Evolutionary conservation across 2,329 filamentous ascomycete genomes (phyloP).

Genomic region (Fusarium setosum): DNA sequence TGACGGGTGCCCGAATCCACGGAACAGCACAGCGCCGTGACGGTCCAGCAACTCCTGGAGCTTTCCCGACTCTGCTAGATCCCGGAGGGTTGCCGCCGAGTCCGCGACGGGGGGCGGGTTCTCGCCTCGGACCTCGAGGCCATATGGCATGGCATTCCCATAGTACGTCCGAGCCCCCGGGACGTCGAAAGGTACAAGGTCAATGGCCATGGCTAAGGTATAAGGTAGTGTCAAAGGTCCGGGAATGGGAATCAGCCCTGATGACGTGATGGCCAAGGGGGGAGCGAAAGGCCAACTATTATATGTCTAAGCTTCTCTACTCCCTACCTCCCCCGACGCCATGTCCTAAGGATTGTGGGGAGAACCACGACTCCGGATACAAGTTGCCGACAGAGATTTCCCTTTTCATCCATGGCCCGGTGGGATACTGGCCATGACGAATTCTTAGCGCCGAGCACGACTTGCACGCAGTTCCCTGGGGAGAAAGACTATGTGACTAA

Average conservation of each 20-base stretch:
- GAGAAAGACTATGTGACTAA: neutral
- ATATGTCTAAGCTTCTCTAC: conserved; percentile 6
- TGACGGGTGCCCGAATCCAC: conserved; percentile 17
- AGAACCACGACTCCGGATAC: neutral
- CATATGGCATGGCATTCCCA: conserved; percentile 13
- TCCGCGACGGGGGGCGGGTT: neutral
- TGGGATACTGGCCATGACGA: conserved; percentile 11
- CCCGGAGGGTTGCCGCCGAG: neutral
- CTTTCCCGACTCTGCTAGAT: conserved; percentile 8
- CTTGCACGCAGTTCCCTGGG: neutral
- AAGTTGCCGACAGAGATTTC: neutral
- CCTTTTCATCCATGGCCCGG: neutral
- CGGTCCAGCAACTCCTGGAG: conserved; percentile 12
- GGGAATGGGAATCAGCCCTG: neutral
- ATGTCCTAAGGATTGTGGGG: neutral
- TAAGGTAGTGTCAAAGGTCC: neutral
- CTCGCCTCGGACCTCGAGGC: neutral
- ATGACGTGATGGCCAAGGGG: neutral
- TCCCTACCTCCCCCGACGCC: neutral
- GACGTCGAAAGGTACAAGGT: conserved; percentile 12
- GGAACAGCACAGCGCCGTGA: conserved; percentile 17
- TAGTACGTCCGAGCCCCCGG: conserved; percentile 19
- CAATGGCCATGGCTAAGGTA: neutral
- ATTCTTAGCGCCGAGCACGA: conserved; percentile 14
- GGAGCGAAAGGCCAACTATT: neutral